Base-by-base conservation (phyloP, 225 moss, liverwort and hornwort genomes). In the Asterella californica region DNA sequence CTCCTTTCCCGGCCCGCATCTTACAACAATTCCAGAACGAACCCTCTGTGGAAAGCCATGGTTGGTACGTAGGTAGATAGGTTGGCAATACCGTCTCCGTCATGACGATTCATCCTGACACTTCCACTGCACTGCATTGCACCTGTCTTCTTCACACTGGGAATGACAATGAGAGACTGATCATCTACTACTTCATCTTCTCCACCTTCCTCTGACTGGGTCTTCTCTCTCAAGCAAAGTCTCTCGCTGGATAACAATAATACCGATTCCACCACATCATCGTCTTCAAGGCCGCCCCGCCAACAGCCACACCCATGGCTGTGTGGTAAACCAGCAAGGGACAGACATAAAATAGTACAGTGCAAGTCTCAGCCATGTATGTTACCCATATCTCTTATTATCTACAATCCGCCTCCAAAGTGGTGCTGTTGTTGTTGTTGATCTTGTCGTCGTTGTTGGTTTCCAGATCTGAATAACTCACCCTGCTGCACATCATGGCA, bases 361-460 rank as follows among this genome's bases (percentile, higher is more conserved):
- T 50, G 73, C 73, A 42, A 69, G 79, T 52, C 53, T 79, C 36
- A 32, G 57, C 78, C 81, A 73, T 33, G 66, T 45, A 11, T 36
- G 48, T 78, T 74, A 61, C 59, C 70, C 74, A 75, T 32, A 36
- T 65, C 76, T 83, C 86, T 83, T 86, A 86, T 86, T 86, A 86
- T 83, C 86, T 86, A 83, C 83, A 86, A 79, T 70, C n/a, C 83
- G 78, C 83, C 79, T 86, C 78, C 70, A 29, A 37, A 64, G 73
- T 64, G 81, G 8, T 62, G 61, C 15, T 11, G 45, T 42, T 45
- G 70, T 48, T 71, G 10, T 42, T 42, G 4, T 2, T 42, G 42
- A 42, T 42, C 42, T 42, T 42, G 42, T 42, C 42, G 42, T 46
- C 36, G 67, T 57, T 18, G 54, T 54, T 79, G 83, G 45, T 42